Evolutionary conservation across 192 early-diverging fungal genomes (phyloP).

Genomic region (Umbelopsis sp.): DNA sequence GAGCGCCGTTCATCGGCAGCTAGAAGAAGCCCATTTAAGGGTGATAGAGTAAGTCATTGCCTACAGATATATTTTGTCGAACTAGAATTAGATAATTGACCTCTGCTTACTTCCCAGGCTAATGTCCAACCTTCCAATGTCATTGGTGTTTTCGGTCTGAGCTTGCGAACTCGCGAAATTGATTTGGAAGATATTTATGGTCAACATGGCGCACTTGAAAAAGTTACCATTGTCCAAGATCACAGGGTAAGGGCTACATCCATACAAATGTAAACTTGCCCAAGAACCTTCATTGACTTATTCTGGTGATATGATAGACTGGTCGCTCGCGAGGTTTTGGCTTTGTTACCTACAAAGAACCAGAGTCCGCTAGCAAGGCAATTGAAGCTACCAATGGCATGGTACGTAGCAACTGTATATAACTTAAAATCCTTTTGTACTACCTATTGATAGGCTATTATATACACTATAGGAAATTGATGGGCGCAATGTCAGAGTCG

Average conservation of each 20-base stretch:
- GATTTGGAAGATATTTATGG: slow-evolving; percentile 69
- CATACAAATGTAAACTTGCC: too few relatives aligned
- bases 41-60: slow-evolving; percentile 34
- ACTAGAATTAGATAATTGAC: not conserved
- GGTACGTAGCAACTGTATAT: slow-evolving; percentile 35
- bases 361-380: slow-evolving; percentile 56
- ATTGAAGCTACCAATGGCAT: slow-evolving; percentile 61
- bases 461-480: slow-evolving; percentile 50
- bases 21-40: slow-evolving; percentile 29
- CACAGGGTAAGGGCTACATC: slow-evolving; percentile 45
- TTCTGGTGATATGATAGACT: slow-evolving; percentile 38
- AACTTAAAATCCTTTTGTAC: not conserved
- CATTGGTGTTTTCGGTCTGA: slow-evolving; percentile 74
- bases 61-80: not conserved
- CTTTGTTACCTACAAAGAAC: slow-evolving; percentile 59
- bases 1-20: not conserved
- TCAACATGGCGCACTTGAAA: slow-evolving; percentile 59
- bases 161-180: slow-evolving; percentile 55
- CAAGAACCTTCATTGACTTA: not conserved
- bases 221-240: slow-evolving; percentile 65
- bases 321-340: slow-evolving; percentile 71
- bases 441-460: slow-evolving; percentile 3
- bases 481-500: slow-evolving; percentile 61
- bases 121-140: slow-evolving; percentile 52
- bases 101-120: slow-evolving; percentile 6